phyloP scores from a whole-genome alignment of 306 rosid genomes.

The Rubus parviflorus region DNA sequence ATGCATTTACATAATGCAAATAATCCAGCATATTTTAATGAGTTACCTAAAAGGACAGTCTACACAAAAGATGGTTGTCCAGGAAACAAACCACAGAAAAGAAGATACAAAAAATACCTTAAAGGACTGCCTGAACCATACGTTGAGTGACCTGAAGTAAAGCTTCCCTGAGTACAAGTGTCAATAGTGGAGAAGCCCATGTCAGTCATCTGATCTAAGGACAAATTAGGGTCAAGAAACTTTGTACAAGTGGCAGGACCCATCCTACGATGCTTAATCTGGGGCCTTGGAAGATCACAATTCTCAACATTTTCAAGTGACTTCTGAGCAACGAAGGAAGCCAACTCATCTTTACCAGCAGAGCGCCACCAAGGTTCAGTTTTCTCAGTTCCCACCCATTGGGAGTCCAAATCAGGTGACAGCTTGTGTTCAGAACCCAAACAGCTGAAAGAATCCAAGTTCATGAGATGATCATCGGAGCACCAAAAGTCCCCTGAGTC shows the following conservation, averaged over 20 bases:
- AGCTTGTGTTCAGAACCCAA: conserved; percentile 41
- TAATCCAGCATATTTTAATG: background rate
- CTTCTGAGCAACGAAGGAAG: conserved; percentile 76
- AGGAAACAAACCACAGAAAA: background rate
- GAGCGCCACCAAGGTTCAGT: conserved; percentile 78
- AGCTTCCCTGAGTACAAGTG: conserved; percentile 39
- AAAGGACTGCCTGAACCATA: conserved; percentile 40
- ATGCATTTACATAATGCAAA: background rate
- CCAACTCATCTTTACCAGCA: conserved; percentile 75
- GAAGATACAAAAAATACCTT: conserved; percentile 42
- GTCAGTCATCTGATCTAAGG: conserved; percentile 46
- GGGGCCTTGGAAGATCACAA: conserved; percentile 90
- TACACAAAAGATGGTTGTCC: background rate
- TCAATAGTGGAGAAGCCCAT: conserved; percentile 37
- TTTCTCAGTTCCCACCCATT: conserved; percentile 52
- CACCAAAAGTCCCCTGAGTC: conserved; percentile 43
- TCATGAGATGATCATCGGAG: conserved; percentile 48
- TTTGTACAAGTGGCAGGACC: conserved; percentile 27
- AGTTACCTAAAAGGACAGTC: background rate
- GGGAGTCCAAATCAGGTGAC: conserved; percentile 51
- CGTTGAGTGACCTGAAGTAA: conserved; percentile 38
- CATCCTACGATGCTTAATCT: conserved; percentile 39
- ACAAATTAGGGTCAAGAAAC: conserved; percentile 38
- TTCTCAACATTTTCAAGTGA: conserved; percentile 71
- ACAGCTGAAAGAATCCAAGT: conserved; percentile 48